A percentile compares a stretch with the other conserved stretches of the same genome.
phyloP scores from a whole-genome alignment of 208 protist species.

The Crithidia sp. region DNA sequence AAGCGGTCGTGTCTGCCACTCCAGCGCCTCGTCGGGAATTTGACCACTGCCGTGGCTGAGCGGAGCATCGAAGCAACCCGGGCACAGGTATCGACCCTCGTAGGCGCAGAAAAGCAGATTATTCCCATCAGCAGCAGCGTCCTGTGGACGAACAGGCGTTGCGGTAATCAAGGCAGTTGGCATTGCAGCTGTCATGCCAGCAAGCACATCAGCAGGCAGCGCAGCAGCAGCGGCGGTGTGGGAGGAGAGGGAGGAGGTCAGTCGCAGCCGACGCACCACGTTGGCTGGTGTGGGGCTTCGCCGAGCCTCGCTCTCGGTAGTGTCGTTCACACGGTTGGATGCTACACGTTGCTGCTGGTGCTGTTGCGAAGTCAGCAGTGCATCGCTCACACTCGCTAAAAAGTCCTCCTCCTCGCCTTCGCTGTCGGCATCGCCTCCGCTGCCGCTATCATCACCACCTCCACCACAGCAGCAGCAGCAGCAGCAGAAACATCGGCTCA shows the following conservation, averaged over 20 bases:
- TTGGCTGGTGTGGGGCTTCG: not conserved
- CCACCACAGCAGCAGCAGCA: not conserved
- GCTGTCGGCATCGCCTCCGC: not conserved
- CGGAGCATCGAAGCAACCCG: conserved; percentile 6
- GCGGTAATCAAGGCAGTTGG: not conserved
- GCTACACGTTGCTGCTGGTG: not conserved
- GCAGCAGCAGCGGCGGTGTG: not conserved
- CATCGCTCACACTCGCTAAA: not conserved
- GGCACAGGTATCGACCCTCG: conserved; percentile 27
- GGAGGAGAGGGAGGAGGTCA: not conserved
- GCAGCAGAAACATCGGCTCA: not conserved
- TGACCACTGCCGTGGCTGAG: not conserved
- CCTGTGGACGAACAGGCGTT: too few species aligned
- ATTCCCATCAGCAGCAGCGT: not conserved
- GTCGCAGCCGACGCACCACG: not conserved
- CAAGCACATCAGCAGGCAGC: not conserved
- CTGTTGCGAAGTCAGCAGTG: not conserved
- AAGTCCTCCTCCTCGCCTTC: not conserved
- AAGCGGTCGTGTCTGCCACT: conserved; percentile 8
- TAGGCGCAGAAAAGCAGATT: conserved; percentile 21
- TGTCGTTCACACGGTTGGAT: not conserved
- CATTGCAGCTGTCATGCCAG: not conserved
- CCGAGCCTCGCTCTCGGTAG: not conserved
- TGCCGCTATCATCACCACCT: not conserved
- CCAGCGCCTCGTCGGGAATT: not conserved